Base-by-base conservation (phyloP, 305 asterid genomes). In the Solanum hybrid region DNA sequence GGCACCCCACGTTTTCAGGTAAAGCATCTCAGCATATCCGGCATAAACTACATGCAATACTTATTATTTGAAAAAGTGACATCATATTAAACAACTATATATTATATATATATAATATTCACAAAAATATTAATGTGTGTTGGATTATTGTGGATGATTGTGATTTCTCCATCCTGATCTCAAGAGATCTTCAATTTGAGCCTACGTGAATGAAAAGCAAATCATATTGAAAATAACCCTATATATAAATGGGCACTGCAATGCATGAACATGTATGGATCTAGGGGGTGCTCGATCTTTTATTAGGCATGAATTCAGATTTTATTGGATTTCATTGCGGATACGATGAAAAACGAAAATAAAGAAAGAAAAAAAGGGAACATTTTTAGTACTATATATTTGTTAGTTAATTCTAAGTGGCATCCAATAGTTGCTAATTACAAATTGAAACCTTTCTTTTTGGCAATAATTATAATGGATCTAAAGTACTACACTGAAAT, bases 1-100 rank as follows among this genome's bases (percentile, higher is more conserved):
- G 93, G 88, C 93, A 90, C 83, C 91, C 89, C 92, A 92, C 73
- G 89, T 90, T 92, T 93, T 91, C 82, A 91, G 94, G 94, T 90
- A 90, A 92, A 87, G 91, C 86, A 24, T 89, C 15, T 57, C 79
- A 39, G 76, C 29, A 89, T 20, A 37, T 31, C 29, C 37, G 88
- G 75, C 88, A 61, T 36, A 26, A 20, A 29, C 87, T 77, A 31
- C 65, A 68, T 3, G 45, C 22, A 84, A 75, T 22, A 14, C 51
- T 57, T 45, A 68, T 72, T 45, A 57, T 51, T 27, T 34, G 26
- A 32, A 26, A 57, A 57, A 12, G n/a, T 76, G 72, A 57, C 87
- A 80, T 61, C 89, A 83, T 78, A 11, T 38, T 57, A 24, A 3
- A 65, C 39, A 81, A 86, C 45, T 37, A 34, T n/a, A n/a, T n/a